Evolutionary conservation across 805 yeast species (phyloP).

Genomic region (Lipomyces spencermartinsiae): DNA sequence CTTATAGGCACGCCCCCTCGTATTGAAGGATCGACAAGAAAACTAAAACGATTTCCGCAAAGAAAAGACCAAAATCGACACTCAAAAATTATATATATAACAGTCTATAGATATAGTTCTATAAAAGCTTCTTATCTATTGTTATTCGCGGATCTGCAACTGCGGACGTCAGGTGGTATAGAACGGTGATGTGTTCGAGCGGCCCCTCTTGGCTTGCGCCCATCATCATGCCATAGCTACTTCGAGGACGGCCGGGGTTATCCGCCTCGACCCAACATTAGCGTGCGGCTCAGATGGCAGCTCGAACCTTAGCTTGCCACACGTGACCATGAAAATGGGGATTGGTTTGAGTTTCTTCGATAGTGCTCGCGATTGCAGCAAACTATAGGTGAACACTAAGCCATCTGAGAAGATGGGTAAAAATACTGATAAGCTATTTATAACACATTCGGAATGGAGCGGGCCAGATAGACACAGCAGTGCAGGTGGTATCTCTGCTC

Average conservation of each 20-base stretch:
- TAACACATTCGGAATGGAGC: conserved; percentile 48
- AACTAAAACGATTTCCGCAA: not conserved
- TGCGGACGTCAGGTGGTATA: not conserved
- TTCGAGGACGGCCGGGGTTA: no score
- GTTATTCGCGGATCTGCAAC: not conserved
- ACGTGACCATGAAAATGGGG: not conserved
- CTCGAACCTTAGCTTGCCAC: no score
- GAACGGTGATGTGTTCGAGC: no score
- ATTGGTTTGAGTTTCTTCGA: not conserved
- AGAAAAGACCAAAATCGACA: not conserved
- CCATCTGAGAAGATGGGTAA: conserved; percentile 44
- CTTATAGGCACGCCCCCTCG: not conserved
- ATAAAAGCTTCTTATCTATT: not conserved
- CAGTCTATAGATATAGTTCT: not conserved
- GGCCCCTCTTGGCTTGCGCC: no score
- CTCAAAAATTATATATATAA: not conserved
- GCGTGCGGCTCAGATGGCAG: no score
- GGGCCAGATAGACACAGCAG: conserved; percentile 42
- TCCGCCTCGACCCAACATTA: no score
- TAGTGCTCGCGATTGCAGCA: not conserved
- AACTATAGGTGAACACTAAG: not conserved
- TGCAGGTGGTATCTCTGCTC: conserved; percentile 40
- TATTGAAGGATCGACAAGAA: not conserved
- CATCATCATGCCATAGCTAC: no score
- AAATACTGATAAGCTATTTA: conserved; percentile 47